A percentile compares a stretch with the other conserved stretches of the same genome.
These are phyloP conservation scores for Diaporthe helianthi DNA, from an alignment of 2,329 filamentous ascomycete species.

Conservation along the genomic window DNA sequence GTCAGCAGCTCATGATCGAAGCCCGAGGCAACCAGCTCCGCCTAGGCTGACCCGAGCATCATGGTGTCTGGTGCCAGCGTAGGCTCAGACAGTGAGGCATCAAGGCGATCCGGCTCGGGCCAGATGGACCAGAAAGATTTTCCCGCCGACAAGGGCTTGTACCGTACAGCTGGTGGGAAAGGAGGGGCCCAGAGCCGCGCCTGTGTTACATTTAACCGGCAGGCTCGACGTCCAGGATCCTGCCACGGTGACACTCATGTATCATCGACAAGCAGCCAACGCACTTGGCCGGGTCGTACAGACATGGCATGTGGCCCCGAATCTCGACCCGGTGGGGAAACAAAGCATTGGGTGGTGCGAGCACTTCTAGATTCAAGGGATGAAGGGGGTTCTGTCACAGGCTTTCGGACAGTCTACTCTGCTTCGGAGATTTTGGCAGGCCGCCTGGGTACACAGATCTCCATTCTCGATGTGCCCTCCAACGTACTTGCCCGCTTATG, in stretches of 20 bases:
- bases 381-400: neutral
- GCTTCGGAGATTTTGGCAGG: neutral
- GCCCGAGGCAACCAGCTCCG: neutral
- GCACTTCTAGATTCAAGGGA: too few species aligned
- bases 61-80: neutral
- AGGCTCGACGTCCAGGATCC: neutral
- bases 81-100: neutral
- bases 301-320: neutral
- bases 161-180: neutral
- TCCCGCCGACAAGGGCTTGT: neutral
- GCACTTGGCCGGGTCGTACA: constrained; percentile 6
- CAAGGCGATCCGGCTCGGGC: neutral
- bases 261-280: neutral
- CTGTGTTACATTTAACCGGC: constrained; percentile 2
- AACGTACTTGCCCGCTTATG: neutral
- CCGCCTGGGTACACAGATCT: neutral
- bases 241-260: neutral
- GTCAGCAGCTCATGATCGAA: constrained; percentile 28
- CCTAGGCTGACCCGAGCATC: neutral
- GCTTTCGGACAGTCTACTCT: neutral
- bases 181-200: neutral
- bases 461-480: neutral
- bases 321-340: neutral
- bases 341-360: neutral
- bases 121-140: neutral